A percentile compares a stretch with the other conserved stretches of the same genome.
These are phyloP conservation scores for Leccinum subrobustum DNA, from an alignment of 1,284 basidiomycete species.

Conservation along the genomic window DNA sequence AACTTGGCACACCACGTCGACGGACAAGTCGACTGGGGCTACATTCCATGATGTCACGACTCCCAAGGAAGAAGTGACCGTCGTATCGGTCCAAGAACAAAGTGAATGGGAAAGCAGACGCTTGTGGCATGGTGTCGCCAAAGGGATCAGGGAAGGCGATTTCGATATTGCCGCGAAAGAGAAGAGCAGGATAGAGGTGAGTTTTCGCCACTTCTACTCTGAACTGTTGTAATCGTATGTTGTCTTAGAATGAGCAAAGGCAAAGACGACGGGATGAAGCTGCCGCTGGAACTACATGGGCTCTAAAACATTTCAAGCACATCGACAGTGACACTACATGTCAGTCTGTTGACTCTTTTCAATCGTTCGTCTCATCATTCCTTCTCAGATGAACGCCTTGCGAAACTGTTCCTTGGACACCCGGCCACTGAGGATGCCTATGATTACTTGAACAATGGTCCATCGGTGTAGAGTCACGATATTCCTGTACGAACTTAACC, in stretches of 20 bases:
- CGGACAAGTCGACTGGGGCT: conserved; percentile 39
- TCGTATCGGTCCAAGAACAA: conserved; percentile 60
- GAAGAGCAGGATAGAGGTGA: conserved; percentile 91
- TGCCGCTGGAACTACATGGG: conserved; percentile 73
- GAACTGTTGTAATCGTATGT: background rate
- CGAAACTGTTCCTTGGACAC: conserved; percentile 43
- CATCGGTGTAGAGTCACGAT: conserved; percentile 23
- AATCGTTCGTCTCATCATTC: conserved; percentile 2
- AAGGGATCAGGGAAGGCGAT: conserved; percentile 89
- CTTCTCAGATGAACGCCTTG: conserved; percentile 59
- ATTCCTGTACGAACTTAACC: conserved; percentile 3
- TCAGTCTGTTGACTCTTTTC: conserved; percentile 37
- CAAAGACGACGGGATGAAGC: conserved; percentile 85
- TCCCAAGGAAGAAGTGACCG: conserved; percentile 74
- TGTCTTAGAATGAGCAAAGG: conserved; percentile 81
- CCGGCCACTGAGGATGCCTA: conserved; percentile 70
- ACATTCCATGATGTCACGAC: conserved; percentile 66
- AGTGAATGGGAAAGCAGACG: conserved; percentile 84
- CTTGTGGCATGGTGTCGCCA: conserved; percentile 86
- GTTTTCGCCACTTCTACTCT: background rate
- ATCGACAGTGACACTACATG: conserved; percentile 71
- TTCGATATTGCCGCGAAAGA: conserved; percentile 90
- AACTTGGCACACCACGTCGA: conserved; percentile 80
- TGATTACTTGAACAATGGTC: conserved; percentile 55
- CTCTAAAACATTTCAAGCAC: conserved; percentile 73